Base-by-base conservation (phyloP, 208 protist genomes). In the Trichomonas tenax region DNA sequence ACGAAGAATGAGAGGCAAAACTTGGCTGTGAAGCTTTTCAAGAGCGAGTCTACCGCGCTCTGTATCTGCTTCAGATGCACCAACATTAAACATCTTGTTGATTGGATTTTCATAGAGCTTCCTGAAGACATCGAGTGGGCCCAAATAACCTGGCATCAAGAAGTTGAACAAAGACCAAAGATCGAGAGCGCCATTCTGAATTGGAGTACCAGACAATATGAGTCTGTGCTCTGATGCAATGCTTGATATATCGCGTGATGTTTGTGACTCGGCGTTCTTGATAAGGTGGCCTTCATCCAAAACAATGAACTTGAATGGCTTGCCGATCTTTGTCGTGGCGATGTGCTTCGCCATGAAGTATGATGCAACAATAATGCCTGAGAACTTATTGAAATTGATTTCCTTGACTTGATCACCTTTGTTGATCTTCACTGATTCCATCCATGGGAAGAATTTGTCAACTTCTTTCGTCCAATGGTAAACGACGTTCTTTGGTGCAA, bases 271-370 rank as follows among this genome's bases (percentile, higher is more conserved):
- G n/a, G 96, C 58, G 96, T 99, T 99, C 81, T 98, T 98, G 48
- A 99, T 98, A 17, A 99, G 97, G 97, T 99, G 98, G 0, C 98
- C 98, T 97, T 99, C 98, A 96, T 99, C 98, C 0, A 99, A 96
- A 10, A 99, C 96, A 96, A 96, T 98, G 96, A 99, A 99, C 49
- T 97, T 97, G 95, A 96, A 98, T 34, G 23, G 0, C 21, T 48
- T 36, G 31, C 63, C 38, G 8, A 34, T 63, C 4, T 98, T 96
- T 2, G 96, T 49, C 8, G 97, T 97, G 63, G 98, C 97, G 82
- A 98, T 98, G 48, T 97, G 98, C 23, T 98, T 96, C 8, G 98
- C 41, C 6, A 98, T 96, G 23, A 98, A 98, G 96, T 99, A 99
- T 0, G 98, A 98, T 41, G 97, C 97, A 6, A 99, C 97, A 0